Conservation (phyloP, 129 eudicot species). For the Arctium minus region DNA sequence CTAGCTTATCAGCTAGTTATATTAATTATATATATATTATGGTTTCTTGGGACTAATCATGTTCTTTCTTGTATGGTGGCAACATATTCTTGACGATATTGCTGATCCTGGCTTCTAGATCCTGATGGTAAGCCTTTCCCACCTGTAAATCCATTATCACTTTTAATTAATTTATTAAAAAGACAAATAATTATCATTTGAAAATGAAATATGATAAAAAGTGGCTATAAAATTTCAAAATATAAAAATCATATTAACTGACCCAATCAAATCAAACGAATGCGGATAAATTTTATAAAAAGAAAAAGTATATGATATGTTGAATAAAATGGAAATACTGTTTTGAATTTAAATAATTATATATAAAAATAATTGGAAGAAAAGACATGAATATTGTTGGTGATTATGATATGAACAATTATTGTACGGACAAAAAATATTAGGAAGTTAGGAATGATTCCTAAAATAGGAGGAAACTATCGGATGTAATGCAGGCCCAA, state of each 20-base stretch:
- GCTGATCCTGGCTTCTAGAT: slow-evolving; percentile 19
- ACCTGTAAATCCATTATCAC: background rate
- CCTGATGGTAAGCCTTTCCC: slow-evolving; percentile 34
- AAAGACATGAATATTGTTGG: slow-evolving; percentile 16
- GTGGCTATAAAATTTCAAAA: background rate
- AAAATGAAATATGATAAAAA: background rate
- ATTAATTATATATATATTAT: background rate
- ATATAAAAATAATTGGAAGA: background rate
- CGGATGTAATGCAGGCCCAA: slow-evolving; percentile 57
- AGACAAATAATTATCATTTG: background rate
- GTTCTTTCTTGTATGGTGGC: slow-evolving; percentile 7
- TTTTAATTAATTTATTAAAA: background rate
- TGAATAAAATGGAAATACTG: background rate
- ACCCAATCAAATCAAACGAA: no score
- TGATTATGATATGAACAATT: slow-evolving; percentile 18
- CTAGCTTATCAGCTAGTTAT: no score
- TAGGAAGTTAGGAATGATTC: slow-evolving; percentile 1
- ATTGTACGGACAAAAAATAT: slow-evolving; percentile 10
- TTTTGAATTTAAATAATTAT: background rate
- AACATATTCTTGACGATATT: slow-evolving; percentile 8
- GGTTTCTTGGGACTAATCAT: slow-evolving; percentile 14
- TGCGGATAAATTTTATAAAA: no score
- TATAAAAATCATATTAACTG: no score
- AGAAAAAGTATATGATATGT: no score
- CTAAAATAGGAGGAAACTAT: background rate